Base-by-base conservation (phyloP, 2,329 filamentous ascomycete species). In the Fusarium caatingaense region DNA sequence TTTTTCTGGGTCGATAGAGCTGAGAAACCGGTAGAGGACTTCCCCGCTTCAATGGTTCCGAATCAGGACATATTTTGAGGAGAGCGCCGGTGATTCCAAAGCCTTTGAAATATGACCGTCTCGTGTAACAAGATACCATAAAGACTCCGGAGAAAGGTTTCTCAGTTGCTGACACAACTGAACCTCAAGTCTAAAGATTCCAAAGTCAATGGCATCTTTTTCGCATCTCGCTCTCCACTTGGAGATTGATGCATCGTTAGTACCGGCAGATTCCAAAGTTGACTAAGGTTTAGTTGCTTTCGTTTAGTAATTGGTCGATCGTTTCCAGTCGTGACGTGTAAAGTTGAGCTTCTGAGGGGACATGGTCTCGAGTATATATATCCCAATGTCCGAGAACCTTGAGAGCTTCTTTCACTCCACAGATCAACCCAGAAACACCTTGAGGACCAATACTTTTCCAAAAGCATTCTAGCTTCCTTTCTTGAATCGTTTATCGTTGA, bases 371-470 rank as follows among this genome's bases (percentile, higher is more conserved):
- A 57, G 55, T 71, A 72, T 72, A 72, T 72, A 72, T 70, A 60
- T 42, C 59, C 49, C 46, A 53, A 13, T 18, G 34, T 41, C 66
- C 51, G 64, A 72, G 70, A 72, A 72, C 70, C 70, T 66, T 71
- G 69, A 72, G 66, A 67, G 66, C 30, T 48, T 45, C 16, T 60
- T 53, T 60, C 51, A 60, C 64, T 60, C 69, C 50, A 55, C 34
- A 70, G 45, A 57, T 66, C 48, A 62, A 42, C 41, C 15, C 20
- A 49, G 11, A 71, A 23, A 44, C 53, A 69, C 65, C 68, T 71
- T 72, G 68, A 72, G 55, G 46, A 23, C 40, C 30, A 7, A 32
- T 25, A 48, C 56, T 45, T 56, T 66, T 32, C 61, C 56, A 46
- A 57, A 70, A n/a, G 23, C 40, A 56, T 41, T 47, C 51, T 70